Percentiles rank a stretch among this genome's conserved stretches.
Evolutionary conservation across 768 basidiomycete genomes (phyloP).

Genomic region (Sarcodon sp.): DNA sequence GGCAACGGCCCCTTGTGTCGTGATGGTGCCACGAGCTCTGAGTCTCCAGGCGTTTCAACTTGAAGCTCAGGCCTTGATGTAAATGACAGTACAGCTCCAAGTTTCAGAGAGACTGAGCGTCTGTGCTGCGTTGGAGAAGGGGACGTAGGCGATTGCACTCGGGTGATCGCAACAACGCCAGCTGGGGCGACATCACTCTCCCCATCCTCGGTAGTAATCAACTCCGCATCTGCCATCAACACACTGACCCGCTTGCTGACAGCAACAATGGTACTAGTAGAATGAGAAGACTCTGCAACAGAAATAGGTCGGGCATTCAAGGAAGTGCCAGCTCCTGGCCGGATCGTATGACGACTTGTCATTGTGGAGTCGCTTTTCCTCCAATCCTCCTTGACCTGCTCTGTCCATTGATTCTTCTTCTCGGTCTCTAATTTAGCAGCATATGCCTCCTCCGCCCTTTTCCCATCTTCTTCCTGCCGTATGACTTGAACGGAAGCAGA

Average conservation of each 20-base stretch:
- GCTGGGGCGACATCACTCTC: slow-evolving; percentile 7
- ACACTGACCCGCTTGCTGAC: slow-evolving; percentile 55
- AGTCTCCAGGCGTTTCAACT: slow-evolving; percentile 8
- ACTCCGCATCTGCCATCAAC: slow-evolving; percentile 54
- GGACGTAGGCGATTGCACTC: slow-evolving; percentile 26
- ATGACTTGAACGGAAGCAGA: slow-evolving; percentile 47
- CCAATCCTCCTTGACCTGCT: slow-evolving; percentile 55
- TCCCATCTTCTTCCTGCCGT: slow-evolving; percentile 12
- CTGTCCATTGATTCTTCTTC: slow-evolving; percentile 10
- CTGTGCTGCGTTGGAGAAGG: slow-evolving; percentile 38
- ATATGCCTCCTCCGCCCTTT: not conserved
- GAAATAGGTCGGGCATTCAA: slow-evolving; percentile 59
- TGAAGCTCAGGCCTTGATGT: slow-evolving; percentile 5
- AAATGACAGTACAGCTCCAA: slow-evolving; percentile 20
- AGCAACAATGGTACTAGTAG: slow-evolving; percentile 59
- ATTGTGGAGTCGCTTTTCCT: slow-evolving; percentile 78
- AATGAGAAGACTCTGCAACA: slow-evolving; percentile 66
- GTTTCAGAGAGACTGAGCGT: slow-evolving; percentile 53
- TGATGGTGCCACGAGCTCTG: slow-evolving; percentile 2
- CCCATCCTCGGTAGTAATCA: slow-evolving; percentile 46
- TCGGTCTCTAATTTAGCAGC: not conserved
- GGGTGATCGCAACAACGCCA: slow-evolving; percentile 7
- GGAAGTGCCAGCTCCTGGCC: slow-evolving; percentile 30
- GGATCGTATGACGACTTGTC: slow-evolving; percentile 54
- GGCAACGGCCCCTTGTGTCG: slow-evolving; percentile 6